Evolutionary conservation across 805 yeast species (phyloP).

Genomic region (Diddensiella transvaalensis): DNA sequence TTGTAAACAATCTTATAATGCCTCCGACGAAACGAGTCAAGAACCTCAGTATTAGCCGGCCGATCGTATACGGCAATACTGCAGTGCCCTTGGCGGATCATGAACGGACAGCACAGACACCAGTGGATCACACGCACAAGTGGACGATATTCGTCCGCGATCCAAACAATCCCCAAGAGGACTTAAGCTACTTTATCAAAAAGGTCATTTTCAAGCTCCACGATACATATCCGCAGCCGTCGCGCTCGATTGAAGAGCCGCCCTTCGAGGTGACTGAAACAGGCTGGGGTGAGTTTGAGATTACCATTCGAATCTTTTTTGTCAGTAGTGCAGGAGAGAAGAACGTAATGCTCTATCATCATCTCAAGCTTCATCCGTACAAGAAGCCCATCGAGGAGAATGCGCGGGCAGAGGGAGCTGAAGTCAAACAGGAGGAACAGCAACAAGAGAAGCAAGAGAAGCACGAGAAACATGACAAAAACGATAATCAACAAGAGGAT

Average conservation of each 20-base stretch:
- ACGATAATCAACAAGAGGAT: constrained; percentile 26
- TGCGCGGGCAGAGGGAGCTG: too few species aligned
- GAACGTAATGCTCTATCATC: constrained; percentile 80
- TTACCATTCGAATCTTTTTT: constrained; percentile 81
- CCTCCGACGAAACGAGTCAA: constrained; percentile 22
- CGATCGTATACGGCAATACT: constrained; percentile 76
- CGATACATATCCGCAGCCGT: constrained; percentile 85
- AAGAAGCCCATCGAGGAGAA: too few species aligned
- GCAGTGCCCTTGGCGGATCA: constrained; percentile 61
- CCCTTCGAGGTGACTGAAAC: constrained; percentile 96
- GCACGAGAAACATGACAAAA: constrained; percentile 11
- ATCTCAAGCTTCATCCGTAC: constrained; percentile 87
- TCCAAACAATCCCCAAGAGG: constrained; percentile 51
- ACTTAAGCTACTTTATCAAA: constrained; percentile 74
- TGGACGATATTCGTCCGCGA: constrained; percentile 93
- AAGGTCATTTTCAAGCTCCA: constrained; percentile 92
- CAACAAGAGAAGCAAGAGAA: constrained; percentile 41
- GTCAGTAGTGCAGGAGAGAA: constrained; percentile 74
- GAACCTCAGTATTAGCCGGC: constrained; percentile 68
- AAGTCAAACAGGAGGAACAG: constrained; percentile 35
- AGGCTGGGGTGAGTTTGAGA: constrained; percentile 99
- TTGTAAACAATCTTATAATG: too few species aligned
- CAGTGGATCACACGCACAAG: constrained; percentile 86
- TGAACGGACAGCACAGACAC: constrained; percentile 57
- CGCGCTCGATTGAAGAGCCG: constrained; percentile 82